Conservation (phyloP, 768 basidiomycete genomes). For the Naganishia vaughanmartiniae region DNA sequence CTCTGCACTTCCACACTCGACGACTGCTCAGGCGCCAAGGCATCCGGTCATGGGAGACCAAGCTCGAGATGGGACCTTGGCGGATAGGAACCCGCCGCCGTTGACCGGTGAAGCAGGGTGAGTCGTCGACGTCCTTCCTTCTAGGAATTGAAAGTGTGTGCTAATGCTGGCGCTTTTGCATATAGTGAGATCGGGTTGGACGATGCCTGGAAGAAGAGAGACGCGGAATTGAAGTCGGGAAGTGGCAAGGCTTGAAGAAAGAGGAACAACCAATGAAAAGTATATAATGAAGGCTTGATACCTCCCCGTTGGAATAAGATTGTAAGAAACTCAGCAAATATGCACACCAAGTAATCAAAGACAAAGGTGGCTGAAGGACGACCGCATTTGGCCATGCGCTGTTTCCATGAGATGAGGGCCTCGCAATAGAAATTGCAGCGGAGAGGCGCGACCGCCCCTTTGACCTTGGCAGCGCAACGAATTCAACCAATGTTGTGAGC, state of each 20-base stretch:
- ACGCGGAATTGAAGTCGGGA: constrained; percentile 28
- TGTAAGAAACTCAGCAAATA: background rate
- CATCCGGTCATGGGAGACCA: constrained; percentile 38
- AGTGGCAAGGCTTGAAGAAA: constrained; percentile 5
- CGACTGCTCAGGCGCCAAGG: constrained; percentile 43
- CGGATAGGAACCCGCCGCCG: constrained; percentile 44
- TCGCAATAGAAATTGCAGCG: too few species aligned
- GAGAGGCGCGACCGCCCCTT: too few species aligned
- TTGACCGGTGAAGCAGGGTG: constrained; percentile 40
- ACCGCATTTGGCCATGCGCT: too few species aligned
- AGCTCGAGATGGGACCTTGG: constrained; percentile 42
- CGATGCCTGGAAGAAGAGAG: constrained; percentile 47
- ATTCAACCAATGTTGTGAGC: too few species aligned
- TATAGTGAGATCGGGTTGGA: constrained; percentile 36
- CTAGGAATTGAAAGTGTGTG: background rate
- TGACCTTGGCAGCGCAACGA: too few species aligned
- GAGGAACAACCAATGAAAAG: background rate
- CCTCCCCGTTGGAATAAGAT: background rate
- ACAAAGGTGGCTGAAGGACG: too few species aligned
- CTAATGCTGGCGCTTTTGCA: background rate
- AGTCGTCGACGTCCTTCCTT: constrained; percentile 27
- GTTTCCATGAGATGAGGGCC: too few species aligned
- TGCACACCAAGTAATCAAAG: too few species aligned
- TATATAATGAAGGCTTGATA: background rate
- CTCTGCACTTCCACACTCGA: constrained; percentile 36